Conservation (phyloP, 495 filamentous ascomycete genomes). For the Annulohypoxylon bovei region DNA sequence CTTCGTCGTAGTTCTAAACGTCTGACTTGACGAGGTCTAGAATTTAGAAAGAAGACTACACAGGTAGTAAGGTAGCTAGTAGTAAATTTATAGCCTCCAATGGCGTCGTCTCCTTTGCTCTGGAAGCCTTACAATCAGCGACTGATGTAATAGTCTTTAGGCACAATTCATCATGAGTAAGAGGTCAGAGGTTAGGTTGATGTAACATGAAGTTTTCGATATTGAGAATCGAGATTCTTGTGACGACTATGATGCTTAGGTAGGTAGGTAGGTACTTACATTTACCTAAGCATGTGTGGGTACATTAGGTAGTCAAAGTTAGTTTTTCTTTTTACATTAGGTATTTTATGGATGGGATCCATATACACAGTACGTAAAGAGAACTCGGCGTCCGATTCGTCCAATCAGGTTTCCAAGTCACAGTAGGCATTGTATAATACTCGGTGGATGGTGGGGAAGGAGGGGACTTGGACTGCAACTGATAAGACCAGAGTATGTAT, state of each 20-base stretch:
- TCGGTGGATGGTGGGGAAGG: background rate
- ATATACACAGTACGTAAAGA: background rate
- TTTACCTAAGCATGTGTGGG: background rate
- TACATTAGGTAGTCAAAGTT: background rate
- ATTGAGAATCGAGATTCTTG: background rate
- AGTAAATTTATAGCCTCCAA: background rate
- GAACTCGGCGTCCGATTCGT: background rate
- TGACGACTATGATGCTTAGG: background rate
- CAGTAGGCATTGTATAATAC: too few species aligned
- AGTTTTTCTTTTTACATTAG: background rate
- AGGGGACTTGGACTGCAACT: too few species aligned
- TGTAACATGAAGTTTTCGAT: constrained; percentile 5
- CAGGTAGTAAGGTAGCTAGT: background rate
- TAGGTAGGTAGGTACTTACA: background rate
- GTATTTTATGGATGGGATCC: background rate
- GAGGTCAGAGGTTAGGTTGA: background rate
- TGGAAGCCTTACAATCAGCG: constrained; percentile 1
- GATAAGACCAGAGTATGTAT: too few species aligned
- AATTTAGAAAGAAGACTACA: background rate
- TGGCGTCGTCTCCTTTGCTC: background rate
- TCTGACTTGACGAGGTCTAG: background rate
- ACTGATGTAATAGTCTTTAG: background rate
- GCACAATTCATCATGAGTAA: background rate
- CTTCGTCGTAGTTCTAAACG: background rate
- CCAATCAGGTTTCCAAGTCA: background rate